Evolutionary conservation across 2,329 filamentous ascomycete species (phyloP).

Genomic region (Bipolaris zeicola): DNA sequence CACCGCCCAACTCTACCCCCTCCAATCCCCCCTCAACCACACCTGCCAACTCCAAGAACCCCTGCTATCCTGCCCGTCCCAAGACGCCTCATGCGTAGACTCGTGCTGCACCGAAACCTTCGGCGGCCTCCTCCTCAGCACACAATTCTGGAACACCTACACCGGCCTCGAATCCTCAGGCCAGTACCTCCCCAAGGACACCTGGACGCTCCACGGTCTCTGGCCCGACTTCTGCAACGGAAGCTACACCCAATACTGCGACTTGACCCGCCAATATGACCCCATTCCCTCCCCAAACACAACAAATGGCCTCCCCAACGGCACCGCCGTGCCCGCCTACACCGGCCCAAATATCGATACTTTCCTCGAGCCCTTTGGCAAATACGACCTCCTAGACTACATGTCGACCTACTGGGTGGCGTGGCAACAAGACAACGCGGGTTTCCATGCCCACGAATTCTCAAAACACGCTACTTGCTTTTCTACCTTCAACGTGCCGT

Average conservation of each 20-base stretch:
- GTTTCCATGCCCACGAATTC: constrained; percentile 72
- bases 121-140: constrained; percentile 65
- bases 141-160: constrained; percentile 69
- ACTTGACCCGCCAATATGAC: constrained; percentile 68
- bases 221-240: constrained; percentile 56
- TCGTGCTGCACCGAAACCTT: constrained; percentile 70
- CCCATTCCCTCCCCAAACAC: constrained; percentile 66
- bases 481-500: constrained; percentile 67
- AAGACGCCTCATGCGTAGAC: constrained; percentile 53
- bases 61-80: constrained; percentile 42
- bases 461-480: constrained; percentile 72
- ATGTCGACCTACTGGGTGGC: constrained; percentile 72
- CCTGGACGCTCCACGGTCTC: constrained; percentile 64
- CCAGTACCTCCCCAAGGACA: constrained; percentile 62
- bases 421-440: constrained; percentile 60
- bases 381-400: constrained; percentile 65
- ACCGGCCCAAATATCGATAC: constrained; percentile 63
- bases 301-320: constrained; percentile 61
- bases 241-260: constrained; percentile 70
- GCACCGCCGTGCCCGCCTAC: constrained; percentile 62
- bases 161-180: constrained; percentile 64
- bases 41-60: constrained; percentile 57
- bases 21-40: constrained; percentile 60
- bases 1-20: constrained; percentile 51
- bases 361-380: constrained; percentile 64